Conservation (phyloP, 306 rosid genomes). For the Prunus mira region DNA sequence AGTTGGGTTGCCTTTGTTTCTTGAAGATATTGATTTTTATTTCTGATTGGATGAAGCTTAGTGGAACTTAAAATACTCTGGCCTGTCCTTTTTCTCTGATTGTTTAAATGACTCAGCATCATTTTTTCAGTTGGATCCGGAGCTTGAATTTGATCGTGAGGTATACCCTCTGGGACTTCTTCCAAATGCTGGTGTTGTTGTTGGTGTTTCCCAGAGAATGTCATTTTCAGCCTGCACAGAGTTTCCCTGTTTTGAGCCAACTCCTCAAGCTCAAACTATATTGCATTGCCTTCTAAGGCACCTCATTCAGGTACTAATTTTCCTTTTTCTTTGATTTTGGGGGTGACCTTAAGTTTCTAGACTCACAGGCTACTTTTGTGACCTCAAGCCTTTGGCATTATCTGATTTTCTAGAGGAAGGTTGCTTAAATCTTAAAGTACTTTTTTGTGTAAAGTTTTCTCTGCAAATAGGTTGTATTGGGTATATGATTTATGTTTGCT, state of each 20-base stretch:
- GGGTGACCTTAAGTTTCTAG: background rate
- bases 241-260: slow-evolving; percentile 97
- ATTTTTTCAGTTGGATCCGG: slow-evolving; percentile 86
- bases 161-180: slow-evolving; percentile 95
- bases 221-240: slow-evolving; percentile 95
- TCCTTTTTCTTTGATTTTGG: background rate
- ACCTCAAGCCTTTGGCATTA: background rate
- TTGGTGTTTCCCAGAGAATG: slow-evolving; percentile 92
- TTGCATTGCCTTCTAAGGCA: slow-evolving; percentile 91
- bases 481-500: background rate
- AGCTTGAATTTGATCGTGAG: slow-evolving; percentile 99
- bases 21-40: background rate
- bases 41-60: slow-evolving; percentile 16
- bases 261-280: slow-evolving; percentile 99
- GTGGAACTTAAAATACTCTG: slow-evolving; percentile 15
- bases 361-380: background rate
- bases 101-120: slow-evolving; percentile 21
- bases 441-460: background rate
- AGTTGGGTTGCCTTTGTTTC: background rate
- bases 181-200: slow-evolving; percentile 94
- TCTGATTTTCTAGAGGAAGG: background rate
- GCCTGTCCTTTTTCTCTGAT: slow-evolving; percentile 21
- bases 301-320: slow-evolving; percentile 83
- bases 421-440: background rate
- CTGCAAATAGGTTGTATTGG: background rate